A percentile compares a stretch with the other conserved stretches of the same genome.
Conservation (phyloP, 305 asterid genomes). For the Coffea humblotiana region DNA sequence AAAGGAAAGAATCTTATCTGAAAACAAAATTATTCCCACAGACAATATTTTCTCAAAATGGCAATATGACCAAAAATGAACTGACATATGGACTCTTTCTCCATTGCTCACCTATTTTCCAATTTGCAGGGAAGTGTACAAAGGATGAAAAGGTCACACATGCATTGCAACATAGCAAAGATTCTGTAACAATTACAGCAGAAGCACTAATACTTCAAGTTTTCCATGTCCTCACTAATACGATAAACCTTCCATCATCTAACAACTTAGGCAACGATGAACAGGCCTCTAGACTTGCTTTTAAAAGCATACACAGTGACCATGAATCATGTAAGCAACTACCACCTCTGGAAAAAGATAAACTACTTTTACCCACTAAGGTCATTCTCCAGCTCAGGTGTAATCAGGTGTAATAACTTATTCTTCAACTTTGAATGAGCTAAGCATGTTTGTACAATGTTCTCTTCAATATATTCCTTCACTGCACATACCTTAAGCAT, state of each 20-base stretch:
- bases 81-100: not conserved
- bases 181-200: not conserved
- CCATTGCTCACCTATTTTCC: not conserved
- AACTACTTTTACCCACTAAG: no score
- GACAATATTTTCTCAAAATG: not conserved
- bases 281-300: not conserved
- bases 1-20: not conserved
- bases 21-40: no score
- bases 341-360: no score
- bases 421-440: no score
- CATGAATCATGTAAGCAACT: not conserved
- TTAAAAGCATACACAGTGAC: not conserved
- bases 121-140: no score
- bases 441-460: no score
- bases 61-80: not conserved
- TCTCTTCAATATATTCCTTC: no score
- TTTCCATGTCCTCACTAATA: not conserved
- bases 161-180: not conserved
- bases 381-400: no score
- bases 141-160: not conserved
- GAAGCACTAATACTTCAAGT: not conserved
- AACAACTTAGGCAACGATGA: no score
- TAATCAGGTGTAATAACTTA: no score
- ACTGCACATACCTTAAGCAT: no score
- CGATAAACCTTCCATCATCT: not conserved